Evolutionary conservation across 768 basidiomycete genomes (phyloP), one percentile per base, ranked within the genome.

Genomic region (Mycena floridula): DNA sequence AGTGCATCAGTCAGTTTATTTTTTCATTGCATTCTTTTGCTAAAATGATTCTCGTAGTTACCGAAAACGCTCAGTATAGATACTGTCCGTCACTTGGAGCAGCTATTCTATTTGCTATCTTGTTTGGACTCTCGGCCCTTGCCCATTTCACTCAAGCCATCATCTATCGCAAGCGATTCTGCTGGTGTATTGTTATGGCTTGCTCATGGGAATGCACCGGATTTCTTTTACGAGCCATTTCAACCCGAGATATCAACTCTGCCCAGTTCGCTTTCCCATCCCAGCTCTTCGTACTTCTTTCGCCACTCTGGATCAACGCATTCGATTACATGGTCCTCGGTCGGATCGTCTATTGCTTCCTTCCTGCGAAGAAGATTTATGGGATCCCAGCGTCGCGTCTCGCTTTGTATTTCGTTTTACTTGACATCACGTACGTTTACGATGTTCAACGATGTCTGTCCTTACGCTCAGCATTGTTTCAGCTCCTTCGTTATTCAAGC

Each of bases 221-320:
- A 32, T 46, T 58, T 36, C 16, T 42, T 24, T 39, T 53, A 20
- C 51, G 56, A 6, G 44, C 47, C 12, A 21, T 48, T 18, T 37
- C 50, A 1, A 42, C 52, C 5, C 24, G 45, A 23, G 7, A 57
- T 39, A 47, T 49, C 25, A 46, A 42, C 7, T 44, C 44, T 20
- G 1, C 32, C 9, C 32, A 42, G 6, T 52, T 35, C 20, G 50
- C 32, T 2, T 42, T 37, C 2, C 49, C 53, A 1, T 54, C 50
- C 15, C 53, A 56, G 42, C 37, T 58, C 15, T 44, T 58, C 21
- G 51, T 58, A 20, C 49, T 58, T 7, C 55, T 58, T 12, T n/a
- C 55, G 3, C 57, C 57, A 13, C 27, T 58, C 13, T 58, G 57
- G 53, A 53, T 56, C 40, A 58, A 56, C 43, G 55, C 55, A 0